Evolutionary conservation across 2,329 filamentous ascomycete species (phyloP).

Genomic region (Claviceps digitariae): DNA sequence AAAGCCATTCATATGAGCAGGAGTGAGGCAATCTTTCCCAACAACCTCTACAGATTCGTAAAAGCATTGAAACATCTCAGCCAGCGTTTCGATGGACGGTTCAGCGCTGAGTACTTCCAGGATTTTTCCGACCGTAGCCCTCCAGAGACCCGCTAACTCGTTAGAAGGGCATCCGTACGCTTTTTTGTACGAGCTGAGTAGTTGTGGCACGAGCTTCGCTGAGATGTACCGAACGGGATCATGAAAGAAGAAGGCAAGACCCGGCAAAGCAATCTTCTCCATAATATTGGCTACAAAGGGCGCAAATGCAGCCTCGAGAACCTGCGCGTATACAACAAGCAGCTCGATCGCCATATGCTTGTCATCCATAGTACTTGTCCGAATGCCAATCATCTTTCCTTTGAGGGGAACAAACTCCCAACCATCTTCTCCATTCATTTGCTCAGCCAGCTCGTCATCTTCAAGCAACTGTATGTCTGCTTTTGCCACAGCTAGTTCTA

Average conservation of each 20-base stretch:
- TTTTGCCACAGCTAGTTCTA: constrained; percentile 85
- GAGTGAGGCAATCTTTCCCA: constrained; percentile 67
- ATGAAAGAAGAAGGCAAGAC: constrained; percentile 97
- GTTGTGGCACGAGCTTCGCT: constrained; percentile 83
- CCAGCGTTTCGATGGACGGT: constrained; percentile 87
- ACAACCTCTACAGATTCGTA: constrained; percentile 95
- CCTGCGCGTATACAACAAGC: constrained; percentile 91
- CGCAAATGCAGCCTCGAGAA: constrained; percentile 84
- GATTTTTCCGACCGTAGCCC: constrained; percentile 72
- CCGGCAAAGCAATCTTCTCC: constrained; percentile 90
- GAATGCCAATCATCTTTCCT: constrained; percentile 96
- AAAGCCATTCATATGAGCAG: constrained; percentile 71
- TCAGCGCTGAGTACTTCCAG: constrained; percentile 89
- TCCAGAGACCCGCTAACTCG: constrained; percentile 74
- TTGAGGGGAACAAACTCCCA: constrained; percentile 97
- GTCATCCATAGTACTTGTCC: constrained; percentile 91
- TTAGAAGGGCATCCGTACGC: constrained; percentile 69
- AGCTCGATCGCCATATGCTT: constrained; percentile 99
- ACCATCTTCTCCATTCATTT: constrained; percentile 86
- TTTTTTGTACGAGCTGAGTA: constrained; percentile 89
- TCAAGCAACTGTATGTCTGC: constrained; percentile 94
- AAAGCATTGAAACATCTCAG: constrained; percentile 99
- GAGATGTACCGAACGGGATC: constrained; percentile 92
- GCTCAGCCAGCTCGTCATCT: constrained; percentile 85
- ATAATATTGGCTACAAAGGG: constrained; percentile 87